These are phyloP conservation scores for Penicillium aurantiogriseum DNA, from an alignment of 2,329 filamentous ascomycete species.

Conservation along the genomic window DNA sequence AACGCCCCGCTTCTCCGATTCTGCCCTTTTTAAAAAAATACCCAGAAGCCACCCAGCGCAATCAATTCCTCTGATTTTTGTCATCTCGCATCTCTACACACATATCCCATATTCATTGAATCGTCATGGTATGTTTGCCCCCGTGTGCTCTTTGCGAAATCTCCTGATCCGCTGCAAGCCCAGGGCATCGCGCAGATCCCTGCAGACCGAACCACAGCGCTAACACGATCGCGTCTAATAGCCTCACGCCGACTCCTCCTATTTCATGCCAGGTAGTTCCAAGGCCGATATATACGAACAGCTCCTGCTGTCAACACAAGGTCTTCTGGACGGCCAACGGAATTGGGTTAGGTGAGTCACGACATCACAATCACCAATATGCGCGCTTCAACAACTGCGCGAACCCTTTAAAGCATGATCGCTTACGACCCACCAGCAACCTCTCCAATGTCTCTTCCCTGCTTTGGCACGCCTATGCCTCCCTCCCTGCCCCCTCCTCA, in stretches of 20 bases:
- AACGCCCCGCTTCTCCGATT: conserved; percentile 2
- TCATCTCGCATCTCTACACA: background rate
- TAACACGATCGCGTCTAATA: conserved; percentile 20
- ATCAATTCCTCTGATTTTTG: background rate
- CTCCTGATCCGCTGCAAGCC: background rate
- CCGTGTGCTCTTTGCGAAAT: background rate
- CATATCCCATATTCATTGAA: background rate
- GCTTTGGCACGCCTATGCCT: conserved; percentile 49
- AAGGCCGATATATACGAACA: conserved; percentile 47
- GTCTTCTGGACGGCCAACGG: conserved; percentile 43
- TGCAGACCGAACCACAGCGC: background rate
- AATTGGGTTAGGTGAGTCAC: conserved; percentile 46
- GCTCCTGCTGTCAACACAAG: conserved; percentile 39
- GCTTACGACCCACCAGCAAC: conserved; percentile 35
- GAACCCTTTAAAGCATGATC: background rate
- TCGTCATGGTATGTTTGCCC: conserved; percentile 1
- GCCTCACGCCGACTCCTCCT: conserved; percentile 51
- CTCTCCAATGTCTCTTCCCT: conserved; percentile 49
- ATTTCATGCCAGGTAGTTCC: conserved; percentile 38
- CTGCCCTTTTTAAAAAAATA: background rate
- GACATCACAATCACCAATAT: background rate
- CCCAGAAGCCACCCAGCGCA: background rate
- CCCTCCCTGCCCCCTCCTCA: conserved; percentile 44
- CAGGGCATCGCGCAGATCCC: background rate
- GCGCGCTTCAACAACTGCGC: background rate